Base-by-base conservation (phyloP, 2,329 filamentous ascomycete genomes). In the Neophaeococcomyces mojaviensis region DNA sequence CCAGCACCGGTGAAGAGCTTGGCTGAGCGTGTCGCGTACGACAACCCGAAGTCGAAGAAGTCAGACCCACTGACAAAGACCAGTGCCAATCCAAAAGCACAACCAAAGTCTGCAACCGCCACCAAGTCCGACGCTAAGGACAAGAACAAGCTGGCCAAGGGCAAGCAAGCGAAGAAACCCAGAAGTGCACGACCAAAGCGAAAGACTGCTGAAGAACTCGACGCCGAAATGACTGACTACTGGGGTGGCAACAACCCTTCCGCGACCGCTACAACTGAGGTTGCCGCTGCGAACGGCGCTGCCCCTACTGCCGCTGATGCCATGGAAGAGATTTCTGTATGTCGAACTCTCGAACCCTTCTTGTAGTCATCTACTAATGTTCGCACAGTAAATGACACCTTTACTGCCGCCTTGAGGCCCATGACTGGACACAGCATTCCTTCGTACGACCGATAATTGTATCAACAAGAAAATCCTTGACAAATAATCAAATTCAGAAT, bases 161-260 rank as follows among this genome's bases (percentile, higher is more conserved):
- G 67, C 44, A 84, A 73, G 60, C 72, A 76, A 53, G 84, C 53
- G 68, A 81, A 59, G 74, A 94, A 79, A 68, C 69, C 74, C 71
- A 81, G 81, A 56, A 83, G 72, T 60, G 72, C 76, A 54, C 84
- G 56, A 70, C 81, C 60, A 74, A 94, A 80, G 68, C 69, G 74
- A 72, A 97, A 97, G 85, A 94, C 88, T 0, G 81, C 84, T 1
- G 90, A 95, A 64, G 89, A 98, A 71, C 81, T 98, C 20, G 92
- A 98, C 65, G 88, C 87, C 3, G 92, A 98, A 67, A 98, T 98
- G 92, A 82, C 81, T 16, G 92, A 97, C 67, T 98, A 98, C 72
- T 97, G 94, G 64, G 80, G 75, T 44, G 63, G 64, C 24, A 69
- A 62, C 39, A 62, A 65, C 31, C 58, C 56, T 41, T 62, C 68